Conservation (phyloP, 768 basidiomycete genomes). For the Obba rivulosa region DNA sequence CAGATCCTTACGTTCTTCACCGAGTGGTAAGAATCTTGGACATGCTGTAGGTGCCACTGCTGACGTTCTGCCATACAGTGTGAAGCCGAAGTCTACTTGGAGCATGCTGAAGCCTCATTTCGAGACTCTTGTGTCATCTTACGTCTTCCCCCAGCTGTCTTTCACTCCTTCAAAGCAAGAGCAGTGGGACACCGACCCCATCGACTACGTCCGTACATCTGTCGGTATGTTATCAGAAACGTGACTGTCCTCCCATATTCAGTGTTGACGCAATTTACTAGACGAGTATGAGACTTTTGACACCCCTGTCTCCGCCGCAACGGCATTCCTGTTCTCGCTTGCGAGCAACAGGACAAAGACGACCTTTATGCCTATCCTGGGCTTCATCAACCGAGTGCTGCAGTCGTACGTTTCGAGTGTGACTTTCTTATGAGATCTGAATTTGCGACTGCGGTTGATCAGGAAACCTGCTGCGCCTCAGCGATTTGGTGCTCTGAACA, state of each 20-base stretch:
- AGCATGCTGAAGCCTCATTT: slow-evolving; percentile 80
- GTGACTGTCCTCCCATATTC: not conserved
- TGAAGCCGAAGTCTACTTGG: slow-evolving; percentile 95
- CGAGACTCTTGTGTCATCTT: slow-evolving; percentile 68
- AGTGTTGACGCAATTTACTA: slow-evolving; percentile 23
- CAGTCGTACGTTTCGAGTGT: slow-evolving; percentile 42
- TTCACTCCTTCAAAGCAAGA: slow-evolving; percentile 65
- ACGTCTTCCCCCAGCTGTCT: slow-evolving; percentile 83
- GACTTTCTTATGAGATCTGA: not conserved
- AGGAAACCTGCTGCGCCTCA: slow-evolving; percentile 55
- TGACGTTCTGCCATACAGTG: slow-evolving; percentile 36
- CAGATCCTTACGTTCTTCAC: slow-evolving; percentile 83
- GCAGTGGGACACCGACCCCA: slow-evolving; percentile 76
- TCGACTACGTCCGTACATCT: slow-evolving; percentile 73
- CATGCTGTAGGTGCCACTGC: not conserved
- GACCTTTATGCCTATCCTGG: slow-evolving; percentile 77
- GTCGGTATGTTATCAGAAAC: slow-evolving; percentile 44
- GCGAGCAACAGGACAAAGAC: slow-evolving; percentile 75
- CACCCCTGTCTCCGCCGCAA: slow-evolving; percentile 73
- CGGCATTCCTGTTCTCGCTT: slow-evolving; percentile 73
- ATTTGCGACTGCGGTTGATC: not conserved
- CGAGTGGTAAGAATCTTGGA: slow-evolving; percentile 56
- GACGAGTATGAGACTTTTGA: slow-evolving; percentile 81
- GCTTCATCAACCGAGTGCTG: slow-evolving; percentile 72
- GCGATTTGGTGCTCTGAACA: slow-evolving; percentile 81